phyloP scores from a whole-genome alignment of 371 early-diverging fungal species.

The Mortierella sp. region DNA sequence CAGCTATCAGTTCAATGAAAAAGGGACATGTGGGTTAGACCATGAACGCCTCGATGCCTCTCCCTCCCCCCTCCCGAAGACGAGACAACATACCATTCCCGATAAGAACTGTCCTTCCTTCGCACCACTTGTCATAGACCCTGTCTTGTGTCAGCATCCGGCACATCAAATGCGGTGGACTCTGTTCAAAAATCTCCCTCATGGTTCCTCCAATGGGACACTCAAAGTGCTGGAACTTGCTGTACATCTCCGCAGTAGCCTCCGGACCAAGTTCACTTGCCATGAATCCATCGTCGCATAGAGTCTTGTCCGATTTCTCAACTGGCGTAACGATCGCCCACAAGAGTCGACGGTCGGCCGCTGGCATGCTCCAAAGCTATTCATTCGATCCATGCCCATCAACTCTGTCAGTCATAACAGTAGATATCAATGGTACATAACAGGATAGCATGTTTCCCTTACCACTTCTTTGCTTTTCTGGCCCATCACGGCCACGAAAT shows the following conservation, averaged over 20 bases:
- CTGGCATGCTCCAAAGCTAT: constrained; percentile 1
- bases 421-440: background rate
- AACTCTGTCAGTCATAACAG: too few species aligned
- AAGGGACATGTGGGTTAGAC: too few species aligned
- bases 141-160: constrained; percentile 1
- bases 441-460: too few species aligned
- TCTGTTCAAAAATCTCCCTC: constrained; percentile 6
- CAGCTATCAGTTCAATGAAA: too few species aligned
- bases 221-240: background rate
- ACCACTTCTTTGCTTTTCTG: constrained; percentile 6
- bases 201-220: constrained; percentile 7
- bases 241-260: constrained; percentile 1
- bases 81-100: constrained; percentile 1
- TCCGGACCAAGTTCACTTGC: constrained; percentile 3
- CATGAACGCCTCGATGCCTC: too few species aligned
- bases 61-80: too few species aligned
- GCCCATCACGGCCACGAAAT: constrained; percentile 5
- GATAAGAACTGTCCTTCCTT: background rate
- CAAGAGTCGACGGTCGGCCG: constrained; percentile 1
- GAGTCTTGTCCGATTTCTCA: constrained; percentile 2
- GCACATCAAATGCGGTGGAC: constrained; percentile 3
- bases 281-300: constrained; percentile 6
- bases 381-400: background rate
- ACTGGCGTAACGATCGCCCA: constrained; percentile 4
- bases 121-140: constrained; percentile 2